phyloP scores from a whole-genome alignment of 805 yeast species.

The Kazachstania taianensis region DNA sequence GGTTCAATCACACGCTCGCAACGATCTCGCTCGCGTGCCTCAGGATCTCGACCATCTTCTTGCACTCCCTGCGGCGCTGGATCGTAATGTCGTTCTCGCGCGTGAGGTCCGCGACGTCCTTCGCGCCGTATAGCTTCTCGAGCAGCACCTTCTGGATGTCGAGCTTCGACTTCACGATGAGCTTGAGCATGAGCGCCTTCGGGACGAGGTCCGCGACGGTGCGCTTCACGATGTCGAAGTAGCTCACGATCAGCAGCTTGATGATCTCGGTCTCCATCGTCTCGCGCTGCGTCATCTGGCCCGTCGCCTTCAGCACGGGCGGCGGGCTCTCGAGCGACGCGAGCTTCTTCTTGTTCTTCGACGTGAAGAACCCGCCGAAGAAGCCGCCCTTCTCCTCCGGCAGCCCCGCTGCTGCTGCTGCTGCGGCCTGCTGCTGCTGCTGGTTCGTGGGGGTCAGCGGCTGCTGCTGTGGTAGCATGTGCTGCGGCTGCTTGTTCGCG shows the following conservation, averaged over 20 bases:
- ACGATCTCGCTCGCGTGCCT: slow-evolving; percentile 87
- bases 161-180: slow-evolving; percentile 72
- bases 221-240: slow-evolving; percentile 85
- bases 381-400: slow-evolving; percentile 53
- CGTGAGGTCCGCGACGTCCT: slow-evolving; percentile 65
- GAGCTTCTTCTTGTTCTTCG: slow-evolving; percentile 85
- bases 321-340: slow-evolving; percentile 98
- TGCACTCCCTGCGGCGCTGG: slow-evolving; percentile 89
- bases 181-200: slow-evolving; percentile 87
- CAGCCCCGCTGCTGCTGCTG: not conserved
- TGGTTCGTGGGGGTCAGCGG: slow-evolving; percentile 8
- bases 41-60: slow-evolving; percentile 89
- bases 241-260: slow-evolving; percentile 80
- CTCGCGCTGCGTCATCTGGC: slow-evolving; percentile 86
- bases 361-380: slow-evolving; percentile 89
- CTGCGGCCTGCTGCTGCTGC: slow-evolving; percentile 1
- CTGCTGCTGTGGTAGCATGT: slow-evolving; percentile 33
- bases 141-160: slow-evolving; percentile 85
- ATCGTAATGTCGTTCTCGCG: slow-evolving; percentile 88
- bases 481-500: slow-evolving; percentile 32
- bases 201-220: slow-evolving; percentile 91
- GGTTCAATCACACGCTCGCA: slow-evolving; percentile 26
- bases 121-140: slow-evolving; percentile 73
- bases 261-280: slow-evolving; percentile 95
- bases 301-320: slow-evolving; percentile 83